Base-by-base conservation (phyloP, 306 rosid species). In the Corylus americana region DNA sequence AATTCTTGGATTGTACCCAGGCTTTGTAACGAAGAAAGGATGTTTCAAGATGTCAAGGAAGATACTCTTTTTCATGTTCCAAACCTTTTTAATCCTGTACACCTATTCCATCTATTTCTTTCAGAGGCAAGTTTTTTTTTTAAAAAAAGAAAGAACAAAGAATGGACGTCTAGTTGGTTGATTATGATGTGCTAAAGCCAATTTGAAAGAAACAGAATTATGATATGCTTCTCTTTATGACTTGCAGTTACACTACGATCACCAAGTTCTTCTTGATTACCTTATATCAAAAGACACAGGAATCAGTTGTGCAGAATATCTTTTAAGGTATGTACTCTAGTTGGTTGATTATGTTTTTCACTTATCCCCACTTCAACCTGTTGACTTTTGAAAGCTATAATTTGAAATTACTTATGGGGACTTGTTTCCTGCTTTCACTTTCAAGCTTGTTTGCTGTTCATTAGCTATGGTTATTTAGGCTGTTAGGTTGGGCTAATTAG, bases 231-330 rank as follows among this genome's bases (percentile, higher is more conserved):
- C 67, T 77, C 75, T 80, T 63, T 66, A 48, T 50, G 63, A 61
- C 82, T 79, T 84, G 86, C 95, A 94, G 98, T 88, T 94, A 87
- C 92, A 86, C 85, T 94, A 94, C 82, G 98, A 94, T 79, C 98
- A 92, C 75, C 92, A 88, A 80, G 92, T 94, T 86, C 95, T 94
- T 79, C 90, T 94, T 80, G 97, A 92, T 82, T 94, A 92, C 83
- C 98, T 92, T 83, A 91, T 94, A 77, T 91, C 97, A 4, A 94
- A 91, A 82, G 93, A 94, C 87, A 85, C 92, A 11, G 97, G 98
- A 86, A 87, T 84, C 70, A 87, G 85, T 78, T 94, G 97, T 80
- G 94, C 88, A 78, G 94, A 94, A 80, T 92, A 94, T 89, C 89
- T 94, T 71, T 73, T 94, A 74, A 90, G 97, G 97, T 92, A 75